Percentiles rank a stretch among this genome's conserved stretches.
These are phyloP conservation scores for Ogataea hybrid DNA, from an alignment of 1,139 yeast species.

Conservation along the genomic window DNA sequence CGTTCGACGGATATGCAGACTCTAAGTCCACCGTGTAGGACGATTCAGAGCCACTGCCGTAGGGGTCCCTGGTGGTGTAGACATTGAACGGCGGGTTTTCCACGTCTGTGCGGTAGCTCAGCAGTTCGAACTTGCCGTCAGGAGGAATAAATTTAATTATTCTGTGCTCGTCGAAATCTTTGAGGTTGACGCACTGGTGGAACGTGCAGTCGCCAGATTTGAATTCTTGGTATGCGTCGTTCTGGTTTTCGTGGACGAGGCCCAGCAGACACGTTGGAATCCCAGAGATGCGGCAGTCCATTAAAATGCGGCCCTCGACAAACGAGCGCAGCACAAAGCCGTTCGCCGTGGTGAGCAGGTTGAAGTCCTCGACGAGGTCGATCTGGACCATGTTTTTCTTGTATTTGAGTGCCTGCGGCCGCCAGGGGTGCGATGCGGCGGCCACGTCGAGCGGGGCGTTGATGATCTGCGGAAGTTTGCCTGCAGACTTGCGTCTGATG, in stretches of 20 bases:
- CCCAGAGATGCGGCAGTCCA: conserved; percentile 76
- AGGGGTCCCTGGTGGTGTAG: conserved; percentile 55
- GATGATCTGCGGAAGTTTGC: conserved; percentile 8
- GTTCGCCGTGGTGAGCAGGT: conserved; percentile 59
- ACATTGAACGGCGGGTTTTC: conserved; percentile 71
- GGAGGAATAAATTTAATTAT: conserved; percentile 77
- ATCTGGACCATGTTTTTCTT: conserved; percentile 79
- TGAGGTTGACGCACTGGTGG: conserved; percentile 78
- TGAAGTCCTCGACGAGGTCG: conserved; percentile 74
- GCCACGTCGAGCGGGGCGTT: conserved; percentile 12
- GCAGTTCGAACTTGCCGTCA: conserved; percentile 85
- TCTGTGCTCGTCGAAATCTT: conserved; percentile 61
- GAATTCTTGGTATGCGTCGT: conserved; percentile 47
- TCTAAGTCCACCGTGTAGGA: conserved; percentile 55
- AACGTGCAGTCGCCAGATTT: conserved; percentile 76
- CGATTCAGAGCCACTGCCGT: conserved; percentile 40
- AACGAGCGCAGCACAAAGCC: conserved; percentile 66
- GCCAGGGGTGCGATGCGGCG: conserved; percentile 49
- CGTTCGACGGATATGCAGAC: conserved; percentile 60
- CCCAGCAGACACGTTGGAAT: conserved; percentile 69
- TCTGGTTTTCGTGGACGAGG: conserved; percentile 30
- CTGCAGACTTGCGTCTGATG: conserved; percentile 17
- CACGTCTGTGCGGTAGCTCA: conserved; percentile 75
- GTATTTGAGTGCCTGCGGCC: conserved; percentile 69
- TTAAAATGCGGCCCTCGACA: conserved; percentile 72